A percentile compares a stretch with the other conserved stretches of the same genome.
Conservation (phyloP, 768 basidiomycete genomes). For the Kwoniella sp. region DNA sequence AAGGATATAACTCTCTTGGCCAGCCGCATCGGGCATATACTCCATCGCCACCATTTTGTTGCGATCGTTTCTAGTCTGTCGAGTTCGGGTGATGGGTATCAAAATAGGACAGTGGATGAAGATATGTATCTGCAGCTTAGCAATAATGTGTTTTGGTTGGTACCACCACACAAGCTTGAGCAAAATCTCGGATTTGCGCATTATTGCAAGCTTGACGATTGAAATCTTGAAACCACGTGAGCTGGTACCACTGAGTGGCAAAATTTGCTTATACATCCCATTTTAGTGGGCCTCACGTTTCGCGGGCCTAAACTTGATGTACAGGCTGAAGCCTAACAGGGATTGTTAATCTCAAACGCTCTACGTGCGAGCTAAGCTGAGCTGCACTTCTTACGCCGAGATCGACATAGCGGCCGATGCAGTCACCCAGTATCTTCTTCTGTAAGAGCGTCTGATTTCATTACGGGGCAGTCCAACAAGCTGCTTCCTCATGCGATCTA, state of each 20-base stretch:
- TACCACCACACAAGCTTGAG: not conserved
- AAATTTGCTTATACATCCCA: not conserved
- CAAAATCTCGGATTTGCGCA: not conserved
- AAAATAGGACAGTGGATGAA: not conserved
- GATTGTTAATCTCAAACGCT: too few species aligned
- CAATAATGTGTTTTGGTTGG: not conserved
- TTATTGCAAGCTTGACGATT: not conserved
- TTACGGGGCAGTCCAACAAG: too few species aligned
- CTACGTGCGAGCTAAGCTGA: too few species aligned
- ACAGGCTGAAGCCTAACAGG: too few species aligned
- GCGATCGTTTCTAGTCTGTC: not conserved
- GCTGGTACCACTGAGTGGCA: not conserved
- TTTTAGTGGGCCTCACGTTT: not conserved
- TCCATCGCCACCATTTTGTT: constrained; percentile 51
- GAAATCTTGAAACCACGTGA: constrained; percentile 1
- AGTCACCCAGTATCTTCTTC: too few species aligned
- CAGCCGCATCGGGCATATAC: constrained; percentile 48
- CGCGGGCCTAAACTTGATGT: too few species aligned
- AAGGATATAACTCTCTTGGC: constrained; percentile 52
- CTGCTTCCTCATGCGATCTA: too few species aligned
- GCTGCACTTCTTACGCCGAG: too few species aligned
- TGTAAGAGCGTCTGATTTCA: too few species aligned
- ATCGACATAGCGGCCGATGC: too few species aligned
- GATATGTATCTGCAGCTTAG: constrained; percentile 1
- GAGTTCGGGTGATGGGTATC: not conserved